phyloP scores from a whole-genome alignment of 257 asterid genomes.

The Eustoma russellianum region DNA sequence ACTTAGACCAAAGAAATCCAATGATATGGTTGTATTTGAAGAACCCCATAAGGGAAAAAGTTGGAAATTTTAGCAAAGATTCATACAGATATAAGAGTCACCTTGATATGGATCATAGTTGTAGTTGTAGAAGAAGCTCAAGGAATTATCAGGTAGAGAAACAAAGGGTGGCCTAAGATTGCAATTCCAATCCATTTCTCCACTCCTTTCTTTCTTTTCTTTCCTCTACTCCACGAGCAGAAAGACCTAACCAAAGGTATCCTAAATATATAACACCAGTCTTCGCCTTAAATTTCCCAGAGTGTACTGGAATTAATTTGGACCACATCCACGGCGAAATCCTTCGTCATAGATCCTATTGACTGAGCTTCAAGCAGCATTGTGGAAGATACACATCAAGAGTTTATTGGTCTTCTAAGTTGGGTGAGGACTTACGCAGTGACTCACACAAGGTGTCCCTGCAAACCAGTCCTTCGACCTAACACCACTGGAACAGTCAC shows the following conservation, averaged over 20 bases:
- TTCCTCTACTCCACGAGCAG: conserved; percentile 8
- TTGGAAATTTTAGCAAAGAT: neutral
- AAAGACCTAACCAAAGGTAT: neutral
- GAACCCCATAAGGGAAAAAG: neutral
- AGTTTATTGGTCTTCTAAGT: no score
- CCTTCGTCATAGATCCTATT: no score
- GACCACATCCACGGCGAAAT: conserved; percentile 23
- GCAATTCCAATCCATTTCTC: conserved; percentile 72
- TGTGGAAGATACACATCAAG: no score
- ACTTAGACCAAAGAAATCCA: no score
- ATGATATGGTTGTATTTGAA: neutral
- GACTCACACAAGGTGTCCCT: no score
- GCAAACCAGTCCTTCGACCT: no score
- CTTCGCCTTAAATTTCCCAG: neutral
- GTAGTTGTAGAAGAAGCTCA: conserved; percentile 67
- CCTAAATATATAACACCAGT: conserved; percentile 12
- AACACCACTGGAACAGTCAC: no score
- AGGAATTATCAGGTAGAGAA: conserved; percentile 47
- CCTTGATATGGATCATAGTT: conserved; percentile 72
- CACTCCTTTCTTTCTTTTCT: conserved; percentile 1
- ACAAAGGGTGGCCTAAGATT: conserved; percentile 46
- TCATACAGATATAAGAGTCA: conserved; percentile 6
- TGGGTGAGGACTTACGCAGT: no score
- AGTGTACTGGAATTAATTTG: neutral
- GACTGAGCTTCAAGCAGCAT: no score